phyloP scores from a whole-genome alignment of 1,139 yeast species.

The Geotrichum bryndzae region DNA sequence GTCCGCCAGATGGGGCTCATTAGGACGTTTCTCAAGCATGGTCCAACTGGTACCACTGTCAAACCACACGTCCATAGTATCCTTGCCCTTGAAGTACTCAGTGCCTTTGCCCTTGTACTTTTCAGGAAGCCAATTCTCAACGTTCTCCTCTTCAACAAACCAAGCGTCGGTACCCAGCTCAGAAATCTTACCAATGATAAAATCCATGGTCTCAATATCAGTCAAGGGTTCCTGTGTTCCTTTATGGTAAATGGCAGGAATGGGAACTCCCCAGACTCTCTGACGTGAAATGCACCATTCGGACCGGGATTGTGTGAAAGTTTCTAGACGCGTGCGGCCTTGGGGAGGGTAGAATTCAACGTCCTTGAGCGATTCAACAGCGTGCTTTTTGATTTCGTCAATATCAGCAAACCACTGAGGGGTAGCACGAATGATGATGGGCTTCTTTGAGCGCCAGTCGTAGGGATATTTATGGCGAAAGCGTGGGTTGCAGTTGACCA shows the following conservation, averaged over 20 bases:
- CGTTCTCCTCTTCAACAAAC: constrained; percentile 54
- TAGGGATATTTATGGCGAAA: constrained; percentile 86
- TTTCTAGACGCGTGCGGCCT: constrained; percentile 63
- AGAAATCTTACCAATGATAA: constrained; percentile 49
- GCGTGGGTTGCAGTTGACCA: constrained; percentile 44
- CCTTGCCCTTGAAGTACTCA: constrained; percentile 58
- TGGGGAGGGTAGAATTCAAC: constrained; percentile 69
- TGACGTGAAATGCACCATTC: constrained; percentile 99
- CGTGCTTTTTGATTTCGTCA: constrained; percentile 58
- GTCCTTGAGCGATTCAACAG: constrained; percentile 51
- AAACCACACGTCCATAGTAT: constrained; percentile 98
- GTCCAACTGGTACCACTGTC: constrained; percentile 96
- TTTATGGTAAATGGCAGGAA: constrained; percentile 71
- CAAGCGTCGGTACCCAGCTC: constrained; percentile 66
- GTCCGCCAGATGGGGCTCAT: constrained; percentile 48
- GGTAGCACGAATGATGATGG: constrained; percentile 90
- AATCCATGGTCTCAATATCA: constrained; percentile 47
- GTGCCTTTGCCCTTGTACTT: constrained; percentile 38
- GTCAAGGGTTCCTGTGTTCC: constrained; percentile 54
- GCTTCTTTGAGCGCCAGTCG: constrained; percentile 95
- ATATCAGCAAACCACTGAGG: constrained; percentile 97
- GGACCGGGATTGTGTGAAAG: constrained; percentile 70
- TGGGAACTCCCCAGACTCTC: constrained; percentile 98
- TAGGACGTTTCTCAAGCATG: constrained; percentile 42
- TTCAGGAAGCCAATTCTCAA: constrained; percentile 69